These are phyloP conservation scores for Malassezia brasiliensis DNA, from an alignment of 1,284 basidiomycete species.

Conservation along the genomic window DNA sequence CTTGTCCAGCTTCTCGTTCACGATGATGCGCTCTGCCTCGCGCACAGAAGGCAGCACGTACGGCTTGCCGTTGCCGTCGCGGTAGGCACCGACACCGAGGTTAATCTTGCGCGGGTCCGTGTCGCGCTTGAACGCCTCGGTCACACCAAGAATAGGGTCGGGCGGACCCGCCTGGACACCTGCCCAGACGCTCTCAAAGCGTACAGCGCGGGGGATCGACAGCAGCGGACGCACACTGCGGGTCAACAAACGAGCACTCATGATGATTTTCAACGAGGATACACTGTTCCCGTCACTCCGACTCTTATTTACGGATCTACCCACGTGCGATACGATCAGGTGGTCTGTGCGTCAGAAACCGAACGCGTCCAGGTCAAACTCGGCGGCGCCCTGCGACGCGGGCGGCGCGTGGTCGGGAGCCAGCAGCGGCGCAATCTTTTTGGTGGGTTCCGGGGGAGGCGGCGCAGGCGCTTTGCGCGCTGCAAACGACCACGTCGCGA, in stretches of 20 bases:
- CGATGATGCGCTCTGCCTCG: slow-evolving; percentile 76
- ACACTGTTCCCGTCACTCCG: background rate
- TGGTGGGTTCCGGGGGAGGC: background rate
- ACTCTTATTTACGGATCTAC: background rate
- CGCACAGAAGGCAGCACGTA: slow-evolving; percentile 54
- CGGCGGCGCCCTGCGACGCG: slow-evolving; percentile 11
- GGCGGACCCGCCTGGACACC: slow-evolving; percentile 77
- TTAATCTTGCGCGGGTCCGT: slow-evolving; percentile 73
- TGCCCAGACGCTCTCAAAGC: slow-evolving; percentile 65
- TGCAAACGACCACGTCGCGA: slow-evolving; percentile 77
- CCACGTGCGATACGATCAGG: background rate
- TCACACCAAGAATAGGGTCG: slow-evolving; percentile 87
- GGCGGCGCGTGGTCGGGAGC: slow-evolving; percentile 4
- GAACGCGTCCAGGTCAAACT: slow-evolving; percentile 19
- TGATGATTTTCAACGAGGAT: background rate
- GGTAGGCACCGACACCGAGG: slow-evolving; percentile 58
- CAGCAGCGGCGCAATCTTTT: slow-evolving; percentile 13
- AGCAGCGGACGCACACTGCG: background rate
- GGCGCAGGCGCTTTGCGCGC: background rate
- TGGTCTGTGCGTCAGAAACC: slow-evolving; percentile 12
- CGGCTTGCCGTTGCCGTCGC: slow-evolving; percentile 50
- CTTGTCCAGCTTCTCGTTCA: slow-evolving; percentile 70
- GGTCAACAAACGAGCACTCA: background rate
- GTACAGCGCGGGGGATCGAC: background rate
- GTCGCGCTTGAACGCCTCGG: slow-evolving; percentile 77